A percentile compares a stretch with the other conserved stretches of the same genome.
Evolutionary conservation across 352 stramenopile species (phyloP).

Genomic region (Phytophthora quininea): DNA sequence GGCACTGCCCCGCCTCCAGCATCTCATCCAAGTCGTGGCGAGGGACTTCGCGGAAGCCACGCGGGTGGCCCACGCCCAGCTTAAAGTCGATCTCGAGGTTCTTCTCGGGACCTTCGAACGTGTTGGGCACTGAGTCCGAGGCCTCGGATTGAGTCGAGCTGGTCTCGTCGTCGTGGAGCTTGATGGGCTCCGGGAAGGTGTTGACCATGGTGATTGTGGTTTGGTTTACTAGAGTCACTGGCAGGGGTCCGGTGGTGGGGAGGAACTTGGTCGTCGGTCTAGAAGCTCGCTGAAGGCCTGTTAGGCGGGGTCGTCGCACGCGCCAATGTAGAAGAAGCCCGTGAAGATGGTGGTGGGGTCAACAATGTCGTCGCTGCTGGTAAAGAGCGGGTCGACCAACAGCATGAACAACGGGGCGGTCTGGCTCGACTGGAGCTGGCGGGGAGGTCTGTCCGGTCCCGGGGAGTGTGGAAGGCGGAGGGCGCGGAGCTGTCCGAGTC

Average conservation of each 20-base stretch:
- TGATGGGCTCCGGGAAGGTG: constrained; percentile 76
- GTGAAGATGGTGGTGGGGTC: constrained; percentile 89
- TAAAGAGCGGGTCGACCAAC: constrained; percentile 74
- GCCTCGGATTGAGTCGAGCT: constrained; percentile 75
- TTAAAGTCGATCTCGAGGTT: constrained; percentile 96
- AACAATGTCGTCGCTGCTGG: constrained; percentile 87
- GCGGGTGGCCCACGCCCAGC: constrained; percentile 54
- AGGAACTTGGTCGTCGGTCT: neutral
- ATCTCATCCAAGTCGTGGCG: constrained; percentile 93
- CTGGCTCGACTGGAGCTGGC: constrained; percentile 28
- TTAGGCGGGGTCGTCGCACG: constrained; percentile 90
- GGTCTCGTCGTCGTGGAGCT: constrained; percentile 66
- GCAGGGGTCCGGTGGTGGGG: neutral
- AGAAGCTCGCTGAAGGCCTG: constrained; percentile 24
- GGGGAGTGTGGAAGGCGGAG: constrained; percentile 18
- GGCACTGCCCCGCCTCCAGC: constrained; percentile 94
- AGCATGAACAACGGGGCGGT: constrained; percentile 74
- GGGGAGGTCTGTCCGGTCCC: constrained; percentile 12
- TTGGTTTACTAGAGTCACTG: constrained; percentile 4
- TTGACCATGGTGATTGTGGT: constrained; percentile 41
- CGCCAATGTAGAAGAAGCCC: constrained; percentile 91
- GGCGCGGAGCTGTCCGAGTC: constrained; percentile 15
- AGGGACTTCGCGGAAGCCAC: constrained; percentile 92
- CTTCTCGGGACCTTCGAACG: constrained; percentile 99
- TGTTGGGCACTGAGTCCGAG: constrained; percentile 69